These are phyloP conservation scores for Cymbopogon citratus DNA, from an alignment of 176 grass and related monocot genomes.

Conservation along the genomic window DNA sequence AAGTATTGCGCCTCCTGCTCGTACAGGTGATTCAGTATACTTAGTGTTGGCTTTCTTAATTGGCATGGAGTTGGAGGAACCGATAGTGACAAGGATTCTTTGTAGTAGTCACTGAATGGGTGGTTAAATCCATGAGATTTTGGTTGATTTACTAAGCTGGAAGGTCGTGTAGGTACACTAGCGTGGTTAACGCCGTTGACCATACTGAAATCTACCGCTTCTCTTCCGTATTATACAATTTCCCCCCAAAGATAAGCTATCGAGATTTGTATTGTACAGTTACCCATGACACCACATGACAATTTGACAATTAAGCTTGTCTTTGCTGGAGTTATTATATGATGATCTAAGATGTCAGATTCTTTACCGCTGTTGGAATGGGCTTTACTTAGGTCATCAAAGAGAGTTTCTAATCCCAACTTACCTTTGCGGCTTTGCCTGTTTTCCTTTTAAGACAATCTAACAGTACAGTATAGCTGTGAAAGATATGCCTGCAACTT, in stretches of 20 bases:
- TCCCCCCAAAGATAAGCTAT: background rate
- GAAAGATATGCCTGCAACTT: background rate
- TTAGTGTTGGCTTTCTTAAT: background rate
- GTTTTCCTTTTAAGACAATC: background rate
- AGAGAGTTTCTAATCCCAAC: background rate
- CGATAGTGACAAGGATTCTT: background rate
- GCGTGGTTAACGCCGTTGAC: background rate
- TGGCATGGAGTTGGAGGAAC: background rate
- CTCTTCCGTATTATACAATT: background rate
- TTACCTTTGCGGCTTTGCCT: background rate
- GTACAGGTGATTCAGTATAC: slow-evolving; percentile 40
- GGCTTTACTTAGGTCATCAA: background rate
- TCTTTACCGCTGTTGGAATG: background rate
- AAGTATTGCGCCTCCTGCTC: slow-evolving; percentile 90
- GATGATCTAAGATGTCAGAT: background rate
- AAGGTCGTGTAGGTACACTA: background rate
- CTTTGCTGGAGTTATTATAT: background rate
- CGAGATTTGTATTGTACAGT: background rate
- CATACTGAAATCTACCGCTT: background rate
- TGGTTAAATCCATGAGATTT: slow-evolving; percentile 1
- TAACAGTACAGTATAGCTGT: background rate
- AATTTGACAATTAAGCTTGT: background rate
- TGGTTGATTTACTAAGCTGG: background rate
- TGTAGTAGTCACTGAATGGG: background rate
- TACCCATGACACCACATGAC: background rate